phyloP scores from a whole-genome alignment of 31 red algal species.

The Odonthalia washingtoniensis region DNA sequence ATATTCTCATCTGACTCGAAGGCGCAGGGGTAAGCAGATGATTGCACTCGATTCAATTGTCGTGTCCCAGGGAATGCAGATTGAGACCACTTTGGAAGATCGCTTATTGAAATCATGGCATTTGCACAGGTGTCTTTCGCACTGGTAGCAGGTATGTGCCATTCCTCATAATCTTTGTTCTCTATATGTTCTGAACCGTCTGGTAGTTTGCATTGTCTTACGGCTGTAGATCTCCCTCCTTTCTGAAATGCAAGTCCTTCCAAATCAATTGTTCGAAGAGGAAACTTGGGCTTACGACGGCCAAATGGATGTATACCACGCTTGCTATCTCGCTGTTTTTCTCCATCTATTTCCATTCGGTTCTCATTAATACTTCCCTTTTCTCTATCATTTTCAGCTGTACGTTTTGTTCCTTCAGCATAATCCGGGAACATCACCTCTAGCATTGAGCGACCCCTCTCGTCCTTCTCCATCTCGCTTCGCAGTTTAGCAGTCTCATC shows the following conservation, averaged over 20 bases:
- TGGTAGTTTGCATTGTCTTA: conserved; percentile 64
- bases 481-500: conserved; percentile 48
- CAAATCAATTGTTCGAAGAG: conserved; percentile 75
- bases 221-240: conserved; percentile 63
- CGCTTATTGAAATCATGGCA: conserved; percentile 43
- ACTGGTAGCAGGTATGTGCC: conserved; percentile 68
- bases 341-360: not conserved
- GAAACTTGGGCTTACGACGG: conserved; percentile 33
- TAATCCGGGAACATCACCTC: not conserved
- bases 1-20: conserved; percentile 89
- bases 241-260: conserved; percentile 76
- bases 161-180: conserved; percentile 87
- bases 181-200: conserved; percentile 66
- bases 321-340: not conserved
- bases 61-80: conserved; percentile 76
- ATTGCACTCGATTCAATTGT: conserved; percentile 87
- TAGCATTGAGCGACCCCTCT: conserved; percentile 8
- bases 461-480: conserved; percentile 49
- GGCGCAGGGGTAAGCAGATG: conserved; percentile 71
- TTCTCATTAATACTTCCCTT: not conserved
- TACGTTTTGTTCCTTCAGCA: conserved; percentile 8
- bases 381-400: not conserved
- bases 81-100: conserved; percentile 75
- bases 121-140: conserved; percentile 29
- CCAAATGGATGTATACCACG: not conserved